These are phyloP conservation scores for Calocybe indica DNA, from an alignment of 768 basidiomycete species.

Conservation along the genomic window DNA sequence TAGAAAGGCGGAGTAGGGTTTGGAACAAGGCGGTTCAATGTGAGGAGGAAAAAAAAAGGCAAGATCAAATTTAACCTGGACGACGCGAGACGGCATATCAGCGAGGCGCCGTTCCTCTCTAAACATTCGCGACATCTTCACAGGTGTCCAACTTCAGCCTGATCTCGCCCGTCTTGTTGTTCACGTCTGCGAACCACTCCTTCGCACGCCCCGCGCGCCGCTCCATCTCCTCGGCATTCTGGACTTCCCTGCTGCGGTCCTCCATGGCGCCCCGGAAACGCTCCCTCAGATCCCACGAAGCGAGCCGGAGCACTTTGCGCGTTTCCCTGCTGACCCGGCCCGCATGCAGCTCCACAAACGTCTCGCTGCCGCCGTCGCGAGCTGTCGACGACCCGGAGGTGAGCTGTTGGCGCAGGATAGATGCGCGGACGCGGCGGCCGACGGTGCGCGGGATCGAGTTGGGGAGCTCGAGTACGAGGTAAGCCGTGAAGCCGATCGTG, in stretches of 20 bases:
- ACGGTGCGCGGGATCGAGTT: constrained; percentile 84
- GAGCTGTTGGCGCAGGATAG: constrained; percentile 38
- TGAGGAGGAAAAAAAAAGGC: too few relatives aligned
- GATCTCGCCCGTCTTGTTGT: constrained; percentile 38
- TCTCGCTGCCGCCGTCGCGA: constrained; percentile 38
- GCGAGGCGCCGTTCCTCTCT: too few relatives aligned
- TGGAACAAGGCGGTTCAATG: too few relatives aligned
- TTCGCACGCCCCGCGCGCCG: constrained; percentile 64
- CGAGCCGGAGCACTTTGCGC: constrained; percentile 86
- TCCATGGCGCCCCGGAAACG: constrained; percentile 80
- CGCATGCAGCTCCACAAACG: constrained; percentile 65
- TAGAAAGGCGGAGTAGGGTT: too few relatives aligned
- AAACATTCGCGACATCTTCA: too few relatives aligned
- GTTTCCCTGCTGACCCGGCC: constrained; percentile 77
- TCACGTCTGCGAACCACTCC: constrained; percentile 61
- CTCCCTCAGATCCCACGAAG: constrained; percentile 85
- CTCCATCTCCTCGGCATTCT: constrained; percentile 69
- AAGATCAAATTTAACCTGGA: too few relatives aligned
- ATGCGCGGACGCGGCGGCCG: constrained; percentile 73
- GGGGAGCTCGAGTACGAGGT: constrained; percentile 85
- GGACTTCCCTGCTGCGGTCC: constrained; percentile 70
- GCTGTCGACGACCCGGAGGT: not conserved
- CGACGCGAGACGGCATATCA: too few relatives aligned
- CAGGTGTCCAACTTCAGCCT: constrained; percentile 18
- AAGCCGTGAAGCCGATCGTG: constrained; percentile 67